Conservation (phyloP, 2,329 filamentous ascomycete genomes). For the Neofusicoccum laricinum region DNA sequence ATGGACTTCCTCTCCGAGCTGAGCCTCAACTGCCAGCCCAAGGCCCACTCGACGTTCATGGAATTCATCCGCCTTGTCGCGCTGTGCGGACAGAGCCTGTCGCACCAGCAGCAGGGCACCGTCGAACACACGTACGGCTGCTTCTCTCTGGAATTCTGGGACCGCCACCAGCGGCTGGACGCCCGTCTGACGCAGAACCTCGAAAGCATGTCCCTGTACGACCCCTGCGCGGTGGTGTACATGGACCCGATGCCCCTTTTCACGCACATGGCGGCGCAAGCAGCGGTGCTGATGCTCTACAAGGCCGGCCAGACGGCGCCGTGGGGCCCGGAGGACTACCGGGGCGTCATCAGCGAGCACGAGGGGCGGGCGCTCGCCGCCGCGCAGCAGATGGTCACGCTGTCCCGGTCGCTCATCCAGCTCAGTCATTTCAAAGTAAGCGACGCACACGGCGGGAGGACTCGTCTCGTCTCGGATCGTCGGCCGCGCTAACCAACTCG, state of each 20-base stretch:
- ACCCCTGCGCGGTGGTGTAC: not conserved
- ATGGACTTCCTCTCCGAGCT: conserved; percentile 31
- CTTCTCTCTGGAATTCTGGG: conserved; percentile 1
- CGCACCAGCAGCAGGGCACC: not conserved
- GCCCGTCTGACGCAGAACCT: not conserved
- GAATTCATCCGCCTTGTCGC: conserved; percentile 36
- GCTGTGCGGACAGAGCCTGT: conserved; percentile 7
- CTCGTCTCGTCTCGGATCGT: no score
- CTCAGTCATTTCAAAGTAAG: conserved; percentile 12
- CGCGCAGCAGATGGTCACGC: conserved; percentile 4
- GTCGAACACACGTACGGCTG: not conserved
- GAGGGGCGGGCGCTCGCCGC: not conserved
- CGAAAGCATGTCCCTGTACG: conserved; percentile 4
- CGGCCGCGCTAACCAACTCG: no score
- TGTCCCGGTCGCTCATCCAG: conserved; percentile 1
- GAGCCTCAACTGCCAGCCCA: conserved; percentile 23
- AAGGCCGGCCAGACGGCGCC: conserved; percentile 7
- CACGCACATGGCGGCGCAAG: conserved; percentile 4
- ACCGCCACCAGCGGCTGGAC: conserved; percentile 1
- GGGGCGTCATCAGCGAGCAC: not conserved
- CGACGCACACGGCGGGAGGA: no score
- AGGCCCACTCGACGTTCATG: conserved; percentile 27
- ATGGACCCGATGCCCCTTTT: conserved; percentile 9
- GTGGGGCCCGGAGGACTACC: not conserved
- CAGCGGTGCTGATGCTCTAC: conserved; percentile 1